Conservation (phyloP, 441 rosid species). For the Viola pubescens region DNA sequence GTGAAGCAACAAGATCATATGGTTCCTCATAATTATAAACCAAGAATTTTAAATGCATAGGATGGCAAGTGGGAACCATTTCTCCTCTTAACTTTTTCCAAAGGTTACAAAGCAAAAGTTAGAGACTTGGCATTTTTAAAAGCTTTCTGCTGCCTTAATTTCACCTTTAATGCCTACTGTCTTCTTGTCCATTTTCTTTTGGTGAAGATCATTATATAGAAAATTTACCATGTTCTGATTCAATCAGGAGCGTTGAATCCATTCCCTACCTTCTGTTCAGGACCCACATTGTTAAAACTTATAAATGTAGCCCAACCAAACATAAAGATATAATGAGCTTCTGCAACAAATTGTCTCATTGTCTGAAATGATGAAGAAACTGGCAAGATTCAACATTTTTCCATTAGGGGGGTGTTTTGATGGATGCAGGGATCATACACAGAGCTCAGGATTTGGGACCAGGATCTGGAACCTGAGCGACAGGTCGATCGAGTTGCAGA, state of each 20-base stretch:
- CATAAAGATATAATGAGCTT: background rate
- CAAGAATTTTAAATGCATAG: conserved; percentile 5
- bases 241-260: conserved; percentile 8
- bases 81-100: conserved; percentile 1
- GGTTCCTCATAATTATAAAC: conserved; percentile 20
- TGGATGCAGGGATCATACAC: conserved; percentile 63
- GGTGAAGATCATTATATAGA: conserved; percentile 6
- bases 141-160: conserved; percentile 1
- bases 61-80: conserved; percentile 10
- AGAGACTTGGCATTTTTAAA: background rate
- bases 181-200: conserved; percentile 18
- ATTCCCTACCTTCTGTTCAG: conserved; percentile 8
- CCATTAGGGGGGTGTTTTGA: conserved; percentile 66
- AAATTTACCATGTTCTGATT: background rate
- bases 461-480: conserved; percentile 76
- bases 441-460: conserved; percentile 46
- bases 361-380: conserved; percentile 36
- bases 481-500: conserved; percentile 66
- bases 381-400: conserved; percentile 40
- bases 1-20: conserved; percentile 39
- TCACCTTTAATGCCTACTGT: conserved; percentile 10
- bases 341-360: conserved; percentile 22
- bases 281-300: conserved; percentile 5
- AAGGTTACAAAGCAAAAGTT: conserved; percentile 21
- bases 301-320: background rate